Evolutionary conservation across 306 rosid genomes (phyloP).

Genomic region (Cicer chorassanicum): DNA sequence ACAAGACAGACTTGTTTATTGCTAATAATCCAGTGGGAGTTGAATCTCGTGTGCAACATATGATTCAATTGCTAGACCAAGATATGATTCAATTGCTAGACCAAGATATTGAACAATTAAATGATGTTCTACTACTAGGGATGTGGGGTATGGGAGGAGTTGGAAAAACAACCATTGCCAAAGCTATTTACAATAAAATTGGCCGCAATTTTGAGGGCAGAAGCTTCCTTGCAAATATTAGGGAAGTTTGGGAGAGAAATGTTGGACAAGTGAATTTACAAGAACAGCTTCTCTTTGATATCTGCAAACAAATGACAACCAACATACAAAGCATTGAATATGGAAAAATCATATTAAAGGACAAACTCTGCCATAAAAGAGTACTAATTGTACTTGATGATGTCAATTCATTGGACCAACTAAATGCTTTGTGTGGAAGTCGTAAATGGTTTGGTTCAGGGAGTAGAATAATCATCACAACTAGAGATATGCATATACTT

Average conservation of each 20-base stretch:
- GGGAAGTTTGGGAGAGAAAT: slow-evolving; percentile 1
- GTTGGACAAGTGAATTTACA: background rate
- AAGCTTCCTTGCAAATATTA: background rate
- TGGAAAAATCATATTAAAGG: background rate
- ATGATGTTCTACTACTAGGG: background rate
- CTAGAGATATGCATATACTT: background rate
- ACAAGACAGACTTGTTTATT: background rate
- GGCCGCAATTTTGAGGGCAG: background rate
- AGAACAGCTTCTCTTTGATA: background rate
- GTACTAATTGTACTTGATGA: slow-evolving; percentile 33
- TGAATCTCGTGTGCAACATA: background rate
- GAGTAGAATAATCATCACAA: slow-evolving; percentile 23
- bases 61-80: background rate
- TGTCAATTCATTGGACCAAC: background rate
- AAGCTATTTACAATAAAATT: slow-evolving; percentile 8
- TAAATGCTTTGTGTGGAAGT: slow-evolving; percentile 1
- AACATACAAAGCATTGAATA: background rate
- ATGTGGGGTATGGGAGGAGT: slow-evolving; percentile 36
- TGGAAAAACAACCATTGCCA: slow-evolving; percentile 9
- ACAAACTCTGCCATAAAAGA: background rate
- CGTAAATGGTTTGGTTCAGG: slow-evolving; percentile 21
- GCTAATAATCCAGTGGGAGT: slow-evolving; percentile 2
- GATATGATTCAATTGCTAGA: background rate
- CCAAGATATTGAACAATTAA: background rate
- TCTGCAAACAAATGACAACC: background rate